Conservation (phyloP, 1,284 basidiomycete species). For the Melanopsichium pennsylvanicum region DNA sequence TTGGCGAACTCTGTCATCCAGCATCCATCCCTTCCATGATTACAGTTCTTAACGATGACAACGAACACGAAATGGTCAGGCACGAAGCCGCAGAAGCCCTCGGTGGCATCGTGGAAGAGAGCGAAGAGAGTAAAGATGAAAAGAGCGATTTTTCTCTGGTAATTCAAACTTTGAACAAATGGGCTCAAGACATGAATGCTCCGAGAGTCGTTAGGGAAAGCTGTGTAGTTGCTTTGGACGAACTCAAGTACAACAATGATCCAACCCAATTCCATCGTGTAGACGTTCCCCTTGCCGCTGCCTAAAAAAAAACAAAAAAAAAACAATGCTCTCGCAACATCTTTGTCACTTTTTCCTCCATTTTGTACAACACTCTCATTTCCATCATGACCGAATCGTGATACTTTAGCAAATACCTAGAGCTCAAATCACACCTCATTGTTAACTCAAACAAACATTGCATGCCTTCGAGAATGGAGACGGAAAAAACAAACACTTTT, state of each 20-base stretch:
- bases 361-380: constrained; percentile 31
- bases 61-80: constrained; percentile 95
- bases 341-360: no score
- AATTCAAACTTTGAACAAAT: constrained; percentile 83
- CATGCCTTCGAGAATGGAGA: not conserved
- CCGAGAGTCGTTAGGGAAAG: constrained; percentile 93
- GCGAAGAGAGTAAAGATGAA: constrained; percentile 53
- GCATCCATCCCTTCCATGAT: constrained; percentile 87
- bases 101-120: constrained; percentile 92
- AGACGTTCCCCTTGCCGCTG: constrained; percentile 23
- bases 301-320: not conserved
- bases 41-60: constrained; percentile 75
- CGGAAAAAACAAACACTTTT: not conserved
- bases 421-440: no score
- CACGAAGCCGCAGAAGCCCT: constrained; percentile 99
- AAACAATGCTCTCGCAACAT: constrained; percentile 1
- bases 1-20: constrained; percentile 90
- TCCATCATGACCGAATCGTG: no score
- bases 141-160: constrained; percentile 68
- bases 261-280: constrained; percentile 64
- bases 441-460: not conserved
- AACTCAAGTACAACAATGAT: constrained; percentile 65
- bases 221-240: constrained; percentile 91
- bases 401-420: no score
- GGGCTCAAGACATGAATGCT: constrained; percentile 79